A percentile compares a stretch with the other conserved stretches of the same genome.
Evolutionary conservation across 148 eudicot genomes (phyloP).

Genomic region (Rhododendron griersonianum): DNA sequence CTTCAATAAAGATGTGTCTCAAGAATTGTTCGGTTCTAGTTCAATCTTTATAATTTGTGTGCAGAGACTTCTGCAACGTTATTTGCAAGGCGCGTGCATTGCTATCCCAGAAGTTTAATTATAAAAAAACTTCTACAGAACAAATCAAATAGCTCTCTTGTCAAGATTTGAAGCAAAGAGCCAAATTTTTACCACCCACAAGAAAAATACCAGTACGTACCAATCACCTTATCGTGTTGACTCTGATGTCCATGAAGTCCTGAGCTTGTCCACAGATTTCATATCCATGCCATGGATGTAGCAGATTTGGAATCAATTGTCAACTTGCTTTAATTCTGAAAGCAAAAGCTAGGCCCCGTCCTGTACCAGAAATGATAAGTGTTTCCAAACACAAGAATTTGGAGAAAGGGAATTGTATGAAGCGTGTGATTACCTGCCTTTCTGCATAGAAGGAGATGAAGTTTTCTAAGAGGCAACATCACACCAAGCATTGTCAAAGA

Average conservation of each 20-base stretch:
- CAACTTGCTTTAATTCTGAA: neutral
- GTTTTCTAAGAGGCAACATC: neutral
- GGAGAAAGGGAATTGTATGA: neutral
- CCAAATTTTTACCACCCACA: neutral
- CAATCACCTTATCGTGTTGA: neutral
- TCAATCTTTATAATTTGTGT: neutral
- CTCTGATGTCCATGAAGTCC: neutral
- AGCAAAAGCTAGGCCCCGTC: neutral
- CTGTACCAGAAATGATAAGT: neutral
- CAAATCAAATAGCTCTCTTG: neutral
- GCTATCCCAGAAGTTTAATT: neutral
- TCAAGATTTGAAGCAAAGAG: neutral
- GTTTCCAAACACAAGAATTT: neutral
- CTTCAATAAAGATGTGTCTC: neutral
- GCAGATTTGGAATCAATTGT: neutral
- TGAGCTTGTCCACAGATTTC: conserved; percentile 1
- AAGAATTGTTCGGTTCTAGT: neutral
- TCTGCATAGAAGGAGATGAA: neutral
- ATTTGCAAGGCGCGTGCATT: neutral
- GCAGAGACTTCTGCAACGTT: neutral
- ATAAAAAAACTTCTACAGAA: neutral
- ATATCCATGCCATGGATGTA: neutral
- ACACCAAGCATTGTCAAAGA: neutral
- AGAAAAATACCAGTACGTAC: neutral
- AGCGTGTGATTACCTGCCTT: neutral